These are phyloP conservation scores for Rhodocollybia butyracea DNA, from an alignment of 768 basidiomycete genomes.

Conservation along the genomic window DNA sequence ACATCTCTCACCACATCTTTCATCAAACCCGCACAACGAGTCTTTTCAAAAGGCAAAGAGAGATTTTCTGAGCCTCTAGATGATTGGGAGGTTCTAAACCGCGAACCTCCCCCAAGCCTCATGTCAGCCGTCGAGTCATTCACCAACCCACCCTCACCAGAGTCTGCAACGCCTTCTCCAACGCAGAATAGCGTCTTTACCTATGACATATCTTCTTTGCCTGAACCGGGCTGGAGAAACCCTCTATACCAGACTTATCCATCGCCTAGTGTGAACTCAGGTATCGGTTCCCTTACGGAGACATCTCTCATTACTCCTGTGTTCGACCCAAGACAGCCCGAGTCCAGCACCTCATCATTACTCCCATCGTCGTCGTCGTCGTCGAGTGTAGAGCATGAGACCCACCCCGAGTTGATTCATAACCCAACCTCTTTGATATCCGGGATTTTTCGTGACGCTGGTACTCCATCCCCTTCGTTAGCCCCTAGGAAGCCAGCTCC, in stretches of 20 bases:
- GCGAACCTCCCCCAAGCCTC: slow-evolving; percentile 21
- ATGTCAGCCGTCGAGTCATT: slow-evolving; percentile 24
- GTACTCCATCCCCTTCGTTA: background rate
- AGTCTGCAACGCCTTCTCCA: slow-evolving; percentile 12
- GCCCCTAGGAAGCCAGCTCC: background rate
- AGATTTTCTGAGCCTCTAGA: slow-evolving; percentile 33
- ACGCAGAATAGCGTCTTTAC: background rate
- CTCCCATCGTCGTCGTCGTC: no score
- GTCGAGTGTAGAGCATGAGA: no score
- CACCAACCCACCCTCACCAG: slow-evolving; percentile 6
- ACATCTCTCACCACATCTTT: slow-evolving; percentile 18
- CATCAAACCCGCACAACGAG: slow-evolving; percentile 15
- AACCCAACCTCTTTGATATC: no score
- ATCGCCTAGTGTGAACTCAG: no score
- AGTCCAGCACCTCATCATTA: no score
- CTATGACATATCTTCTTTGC: slow-evolving; percentile 7
- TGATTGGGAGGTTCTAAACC: slow-evolving; percentile 44
- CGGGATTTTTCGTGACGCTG: background rate
- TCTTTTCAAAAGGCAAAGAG: slow-evolving; percentile 39
- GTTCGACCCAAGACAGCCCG: no score
- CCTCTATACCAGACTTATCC: no score
- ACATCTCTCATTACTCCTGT: no score
- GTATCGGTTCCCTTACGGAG: no score
- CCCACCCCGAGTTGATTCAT: slow-evolving; percentile 26
- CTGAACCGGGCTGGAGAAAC: slow-evolving; percentile 20